Evolutionary conservation across 768 basidiomycete species (phyloP).

Genomic region (Xerocomellus amylosporus): DNA sequence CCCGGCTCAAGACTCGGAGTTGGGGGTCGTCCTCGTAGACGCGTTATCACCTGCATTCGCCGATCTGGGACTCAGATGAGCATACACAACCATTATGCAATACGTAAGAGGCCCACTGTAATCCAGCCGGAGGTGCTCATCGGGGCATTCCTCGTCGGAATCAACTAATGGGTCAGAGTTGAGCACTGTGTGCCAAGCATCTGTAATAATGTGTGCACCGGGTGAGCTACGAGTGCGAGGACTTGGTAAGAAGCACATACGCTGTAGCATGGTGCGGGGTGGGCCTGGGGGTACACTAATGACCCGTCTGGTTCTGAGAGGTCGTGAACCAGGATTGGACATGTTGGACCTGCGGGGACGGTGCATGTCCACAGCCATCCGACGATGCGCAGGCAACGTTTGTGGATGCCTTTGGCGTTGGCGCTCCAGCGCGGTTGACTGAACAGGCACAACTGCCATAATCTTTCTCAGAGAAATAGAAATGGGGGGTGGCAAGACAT

Average conservation of each 20-base stretch:
- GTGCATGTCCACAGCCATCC: constrained; percentile 26
- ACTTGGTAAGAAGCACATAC: constrained; percentile 39
- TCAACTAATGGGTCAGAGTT: constrained; percentile 71
- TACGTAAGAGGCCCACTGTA: constrained; percentile 45
- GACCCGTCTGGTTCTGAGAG: constrained; percentile 25
- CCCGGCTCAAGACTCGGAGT: constrained; percentile 43
- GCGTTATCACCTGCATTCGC: constrained; percentile 58
- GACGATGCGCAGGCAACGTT: constrained; percentile 22
- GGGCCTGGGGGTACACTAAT: constrained; percentile 28
- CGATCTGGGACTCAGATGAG: constrained; percentile 41
- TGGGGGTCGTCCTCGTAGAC: constrained; percentile 53
- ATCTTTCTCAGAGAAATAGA: constrained; percentile 8
- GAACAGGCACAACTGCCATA: constrained; percentile 19
- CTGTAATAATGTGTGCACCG: constrained; percentile 35
- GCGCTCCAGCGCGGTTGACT: constrained; percentile 22
- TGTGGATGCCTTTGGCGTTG: constrained; percentile 27
- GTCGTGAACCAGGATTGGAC: constrained; percentile 21
- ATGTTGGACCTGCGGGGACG: constrained; percentile 23
- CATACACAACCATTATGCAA: neutral
- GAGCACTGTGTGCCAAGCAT: constrained; percentile 68
- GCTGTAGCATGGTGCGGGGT: constrained; percentile 60
- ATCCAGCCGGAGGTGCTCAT: constrained; percentile 63
- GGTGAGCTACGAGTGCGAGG: constrained; percentile 3
- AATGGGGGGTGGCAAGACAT: neutral
- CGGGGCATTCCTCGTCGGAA: constrained; percentile 68